Conservation (phyloP, 768 basidiomycete species). For the Tremella mesenterica region DNA sequence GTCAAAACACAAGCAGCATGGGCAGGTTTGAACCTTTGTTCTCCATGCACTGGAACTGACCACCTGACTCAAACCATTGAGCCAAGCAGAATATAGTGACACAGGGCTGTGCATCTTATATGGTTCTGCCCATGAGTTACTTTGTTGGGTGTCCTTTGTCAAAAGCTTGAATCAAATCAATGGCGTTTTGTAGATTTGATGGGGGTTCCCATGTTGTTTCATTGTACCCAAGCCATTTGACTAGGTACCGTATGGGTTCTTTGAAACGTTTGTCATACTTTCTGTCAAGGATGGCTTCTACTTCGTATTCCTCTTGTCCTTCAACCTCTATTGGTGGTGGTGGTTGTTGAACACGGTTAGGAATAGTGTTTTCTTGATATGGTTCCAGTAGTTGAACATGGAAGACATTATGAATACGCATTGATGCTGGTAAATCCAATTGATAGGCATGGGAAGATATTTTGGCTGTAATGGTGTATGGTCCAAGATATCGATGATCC, state of each 20-base stretch:
- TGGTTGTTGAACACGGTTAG: background rate
- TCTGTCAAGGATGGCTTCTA: slow-evolving; percentile 1
- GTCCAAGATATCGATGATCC: slow-evolving; percentile 5
- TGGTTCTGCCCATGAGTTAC: too few relatives aligned
- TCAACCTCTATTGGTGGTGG: background rate
- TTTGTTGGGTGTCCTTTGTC: background rate
- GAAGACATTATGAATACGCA: slow-evolving; percentile 21
- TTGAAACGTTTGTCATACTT: slow-evolving; percentile 3
- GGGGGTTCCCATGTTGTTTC: slow-evolving; percentile 5
- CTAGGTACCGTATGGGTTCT: slow-evolving; percentile 1
- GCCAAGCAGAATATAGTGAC: too few relatives aligned
- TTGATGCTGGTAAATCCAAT: slow-evolving; percentile 8
- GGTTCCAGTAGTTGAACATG: slow-evolving; percentile 15
- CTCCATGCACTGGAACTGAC: too few relatives aligned
- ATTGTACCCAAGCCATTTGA: slow-evolving; percentile 8
- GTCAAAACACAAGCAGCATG: too few relatives aligned
- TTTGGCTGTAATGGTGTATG: background rate
- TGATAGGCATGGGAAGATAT: slow-evolving; percentile 6
- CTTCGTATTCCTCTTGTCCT: slow-evolving; percentile 3
- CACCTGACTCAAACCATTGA: too few relatives aligned
- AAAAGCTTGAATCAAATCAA: background rate
- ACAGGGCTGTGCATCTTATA: too few relatives aligned
- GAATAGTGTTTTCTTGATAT: background rate
- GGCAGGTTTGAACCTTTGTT: too few relatives aligned
- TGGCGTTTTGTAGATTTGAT: background rate